phyloP scores from a whole-genome alignment of 331 rosid genomes.

The Quercus lobata region DNA sequence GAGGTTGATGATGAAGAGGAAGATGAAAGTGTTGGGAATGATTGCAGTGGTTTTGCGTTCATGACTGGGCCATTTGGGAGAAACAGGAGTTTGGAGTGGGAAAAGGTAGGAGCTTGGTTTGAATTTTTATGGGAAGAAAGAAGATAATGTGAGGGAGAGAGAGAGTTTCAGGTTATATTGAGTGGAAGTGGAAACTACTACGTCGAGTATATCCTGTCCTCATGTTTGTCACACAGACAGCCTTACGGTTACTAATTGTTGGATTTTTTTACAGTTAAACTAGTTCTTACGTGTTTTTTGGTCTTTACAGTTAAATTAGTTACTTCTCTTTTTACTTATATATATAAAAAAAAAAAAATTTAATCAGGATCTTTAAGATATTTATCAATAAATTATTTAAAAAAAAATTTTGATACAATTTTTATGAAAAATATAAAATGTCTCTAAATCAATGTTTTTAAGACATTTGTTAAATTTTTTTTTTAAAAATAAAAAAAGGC shows the following conservation, averaged over 20 bases:
- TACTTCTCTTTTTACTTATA: neutral
- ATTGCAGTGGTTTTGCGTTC: conserved; percentile 40
- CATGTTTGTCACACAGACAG: conserved; percentile 18
- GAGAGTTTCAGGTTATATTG: neutral
- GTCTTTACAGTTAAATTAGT: neutral
- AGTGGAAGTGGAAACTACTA: conserved; percentile 38
- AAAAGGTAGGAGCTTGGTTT: neutral
- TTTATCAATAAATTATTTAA: fast-evolving
- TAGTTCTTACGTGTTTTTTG: too few relatives aligned
- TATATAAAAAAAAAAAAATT: too few relatives aligned
- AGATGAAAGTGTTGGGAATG: conserved; percentile 28
- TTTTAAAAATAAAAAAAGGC: too few relatives aligned
- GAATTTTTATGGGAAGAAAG: neutral
- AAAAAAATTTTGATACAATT: too few relatives aligned
- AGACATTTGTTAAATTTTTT: fast-evolving
- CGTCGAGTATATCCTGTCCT: conserved; percentile 48
- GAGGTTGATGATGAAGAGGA: conserved; percentile 26
- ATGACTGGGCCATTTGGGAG: conserved; percentile 56
- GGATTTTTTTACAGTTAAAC: too few relatives aligned
- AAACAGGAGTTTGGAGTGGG: neutral
- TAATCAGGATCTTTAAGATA: too few relatives aligned
- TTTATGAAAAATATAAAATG: too few relatives aligned
- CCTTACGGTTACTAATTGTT: too few relatives aligned
- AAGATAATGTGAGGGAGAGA: conserved; percentile 16
- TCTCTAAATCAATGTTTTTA: too few relatives aligned